Conservation (phyloP, 352 stramenopile genomes). For the Saprolegnia diclina region DNA sequence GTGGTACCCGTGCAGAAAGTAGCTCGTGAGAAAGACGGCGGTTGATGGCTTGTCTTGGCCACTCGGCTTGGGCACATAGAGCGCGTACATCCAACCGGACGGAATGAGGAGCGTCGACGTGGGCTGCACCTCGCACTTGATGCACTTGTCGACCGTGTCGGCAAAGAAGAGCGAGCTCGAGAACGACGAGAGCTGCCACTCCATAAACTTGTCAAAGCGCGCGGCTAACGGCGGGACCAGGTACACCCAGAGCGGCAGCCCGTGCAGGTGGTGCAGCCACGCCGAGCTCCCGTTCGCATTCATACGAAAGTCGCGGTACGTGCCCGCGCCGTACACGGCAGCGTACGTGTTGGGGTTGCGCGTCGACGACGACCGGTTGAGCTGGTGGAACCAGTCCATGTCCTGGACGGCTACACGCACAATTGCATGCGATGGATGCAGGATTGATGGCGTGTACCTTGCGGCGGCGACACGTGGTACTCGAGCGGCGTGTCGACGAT, state of each 20-base stretch:
- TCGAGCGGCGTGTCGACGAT: conserved; percentile 23
- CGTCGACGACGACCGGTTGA: not conserved
- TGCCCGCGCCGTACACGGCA: conserved; percentile 43
- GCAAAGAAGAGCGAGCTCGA: conserved; percentile 47
- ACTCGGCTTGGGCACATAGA: conserved; percentile 35
- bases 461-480: conserved; percentile 19
- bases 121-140: conserved; percentile 52
- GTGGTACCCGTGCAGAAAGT: conserved; percentile 23
- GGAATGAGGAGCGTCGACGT: conserved; percentile 52
- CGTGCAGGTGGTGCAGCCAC: conserved; percentile 61
- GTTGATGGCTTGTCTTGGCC: not conserved
- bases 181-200: conserved; percentile 47
- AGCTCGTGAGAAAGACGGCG: conserved; percentile 20
- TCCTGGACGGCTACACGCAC: conserved; percentile 13
- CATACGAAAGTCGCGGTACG: conserved; percentile 66
- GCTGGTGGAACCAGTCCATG: conserved; percentile 25
- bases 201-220: conserved; percentile 46
- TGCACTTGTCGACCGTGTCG: conserved; percentile 65
- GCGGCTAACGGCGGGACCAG: conserved; percentile 49
- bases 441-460: conserved; percentile 5
- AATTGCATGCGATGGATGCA: not conserved
- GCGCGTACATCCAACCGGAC: conserved; percentile 62
- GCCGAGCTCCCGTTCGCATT: conserved; percentile 43
- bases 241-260: conserved; percentile 54
- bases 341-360: conserved; percentile 51